Conservation (phyloP, 2,329 filamentous ascomycete genomes). For the Talaromyces sp. region DNA sequence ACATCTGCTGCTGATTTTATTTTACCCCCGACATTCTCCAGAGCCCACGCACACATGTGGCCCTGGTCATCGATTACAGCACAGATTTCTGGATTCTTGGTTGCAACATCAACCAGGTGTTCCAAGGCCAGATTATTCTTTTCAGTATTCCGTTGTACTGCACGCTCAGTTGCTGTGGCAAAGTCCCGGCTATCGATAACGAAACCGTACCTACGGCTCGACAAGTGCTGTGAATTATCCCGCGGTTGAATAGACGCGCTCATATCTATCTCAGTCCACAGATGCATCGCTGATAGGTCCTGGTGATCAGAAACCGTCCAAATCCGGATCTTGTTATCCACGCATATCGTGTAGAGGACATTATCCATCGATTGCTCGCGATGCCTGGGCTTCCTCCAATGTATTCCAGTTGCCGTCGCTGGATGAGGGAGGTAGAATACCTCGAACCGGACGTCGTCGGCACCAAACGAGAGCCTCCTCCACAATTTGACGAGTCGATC, state of each 20-base stretch:
- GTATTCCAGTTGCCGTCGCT: conserved; percentile 70
- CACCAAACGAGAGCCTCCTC: conserved; percentile 79
- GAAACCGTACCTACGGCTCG: conserved; percentile 64
- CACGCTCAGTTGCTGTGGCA: conserved; percentile 69
- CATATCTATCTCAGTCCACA: conserved; percentile 80
- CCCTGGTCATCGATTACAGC: conserved; percentile 80
- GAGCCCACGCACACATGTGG: conserved; percentile 85
- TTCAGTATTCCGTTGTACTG: conserved; percentile 61
- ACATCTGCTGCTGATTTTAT: conserved; percentile 63
- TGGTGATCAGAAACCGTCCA: conserved; percentile 77
- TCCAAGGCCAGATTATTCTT: conserved; percentile 71
- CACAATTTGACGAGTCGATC: conserved; percentile 90
- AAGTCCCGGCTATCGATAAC: conserved; percentile 82
- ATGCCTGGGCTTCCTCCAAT: conserved; percentile 80
- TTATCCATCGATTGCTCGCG: conserved; percentile 77
- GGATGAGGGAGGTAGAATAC: conserved; percentile 88
- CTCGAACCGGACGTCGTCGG: conserved; percentile 81
- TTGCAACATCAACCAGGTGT: conserved; percentile 81
- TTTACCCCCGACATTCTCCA: conserved; percentile 79
- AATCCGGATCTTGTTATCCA: conserved; percentile 74
- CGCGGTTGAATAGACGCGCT: conserved; percentile 64
- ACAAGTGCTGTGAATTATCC: conserved; percentile 39
- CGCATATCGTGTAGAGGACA: conserved; percentile 83
- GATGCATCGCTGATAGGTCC: conserved; percentile 66
- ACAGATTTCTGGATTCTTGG: conserved; percentile 81